Evolutionary conservation across 148 eudicot genomes (phyloP), one percentile per base, ranked within the genome.

Genomic region (Gaultheria prostrata): DNA sequence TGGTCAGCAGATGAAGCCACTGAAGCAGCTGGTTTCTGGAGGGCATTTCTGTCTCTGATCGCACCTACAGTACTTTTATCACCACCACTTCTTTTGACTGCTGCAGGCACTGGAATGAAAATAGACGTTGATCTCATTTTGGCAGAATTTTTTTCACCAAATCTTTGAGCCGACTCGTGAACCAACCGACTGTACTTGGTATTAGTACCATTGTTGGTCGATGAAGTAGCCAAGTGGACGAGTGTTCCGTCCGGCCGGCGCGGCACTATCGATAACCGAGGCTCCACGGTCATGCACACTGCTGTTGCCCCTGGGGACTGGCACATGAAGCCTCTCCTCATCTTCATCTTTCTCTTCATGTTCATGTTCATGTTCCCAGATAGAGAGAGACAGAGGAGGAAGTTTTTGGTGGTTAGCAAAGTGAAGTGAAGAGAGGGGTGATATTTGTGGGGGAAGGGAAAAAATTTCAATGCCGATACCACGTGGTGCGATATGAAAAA

Each of bases 271-370:
- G 91, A 89, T 0, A 93, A 87, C 81, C 82, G 79, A 17, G 77
- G 24, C 73, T 91, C 91, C 10, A 73, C 79, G 18, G 85, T 74
- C 85, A 88, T 81, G 85, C 93, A 91, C 73, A 83, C 85, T 12
- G 88, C 88, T 2, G 89, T 90, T 0, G 88, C 80, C 26, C 82
- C 89, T 21, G 83, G 84, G 28, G 91, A 84, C 72, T 86, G 91
- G 88, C 95, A 93, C 94, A 93, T 90, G 84, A 91, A 91, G 2
- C 94, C 94, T 80, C 91, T 85, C 89, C 86, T 88, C 84, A 79
- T 88, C 84, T 78, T 83, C 89, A 45, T 71, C 8, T 46, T 48
- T 82, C 73, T 82, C 80, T 87, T 91, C 82, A 49, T 70, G 50
- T 78, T 84, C 85, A 77, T 56, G 9, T 39, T 6, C 43, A 59